Evolutionary conservation across 2,329 filamentous ascomycete species (phyloP), one percentile per base, ranked within the genome.

Genomic region (Aspergillus uvarum): DNA sequence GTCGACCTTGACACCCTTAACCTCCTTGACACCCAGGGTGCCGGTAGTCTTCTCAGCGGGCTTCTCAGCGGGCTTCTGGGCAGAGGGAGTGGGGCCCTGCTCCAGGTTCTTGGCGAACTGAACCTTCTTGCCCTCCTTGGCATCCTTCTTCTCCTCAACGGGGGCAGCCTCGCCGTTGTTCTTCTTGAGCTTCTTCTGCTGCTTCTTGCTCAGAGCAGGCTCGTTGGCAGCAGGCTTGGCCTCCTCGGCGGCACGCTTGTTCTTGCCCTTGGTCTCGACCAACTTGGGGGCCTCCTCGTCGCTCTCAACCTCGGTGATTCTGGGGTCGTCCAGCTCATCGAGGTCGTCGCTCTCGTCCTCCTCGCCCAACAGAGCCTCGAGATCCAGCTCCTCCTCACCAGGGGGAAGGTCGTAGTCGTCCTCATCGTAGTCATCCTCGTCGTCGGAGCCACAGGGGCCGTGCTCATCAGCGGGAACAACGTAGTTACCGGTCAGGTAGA

Each of bases 41-140:
- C 82, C 82, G 71, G 83, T 83, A 69, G 83, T 79, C 72, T 83
- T 83, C 69, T 79, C 73, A 47, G 72, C 59, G 32, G 49, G 24
- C 49, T 51, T 51, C 68, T 78, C 72, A 47, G 73, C 71, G 21
- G 73, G 64, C 72, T 81, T 77, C 64, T 75, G 78, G 65, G 85
- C 80, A 59, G 90, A 88, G 67, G 88, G 87, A 48, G 92, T 96
- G 65, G 95, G 95, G 61, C 95, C 95, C 79, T 96, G 92, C 83
- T 98, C 95, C 64, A 99, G 91, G 79, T 98, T 93, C 86, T 98
- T 97, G 74, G 95, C 94, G 77, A 99, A 99, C 79, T 96, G 92
- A 63, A 99, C 95, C 84, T 97, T 98, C 87, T 97, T 97, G 78
- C 74, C 62, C 65, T 82, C 81, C 63, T 77, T 78, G 56, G 80